Base-by-base conservation (phyloP, 2,329 filamentous ascomycete species). In the Colletotrichum liriopes region DNA sequence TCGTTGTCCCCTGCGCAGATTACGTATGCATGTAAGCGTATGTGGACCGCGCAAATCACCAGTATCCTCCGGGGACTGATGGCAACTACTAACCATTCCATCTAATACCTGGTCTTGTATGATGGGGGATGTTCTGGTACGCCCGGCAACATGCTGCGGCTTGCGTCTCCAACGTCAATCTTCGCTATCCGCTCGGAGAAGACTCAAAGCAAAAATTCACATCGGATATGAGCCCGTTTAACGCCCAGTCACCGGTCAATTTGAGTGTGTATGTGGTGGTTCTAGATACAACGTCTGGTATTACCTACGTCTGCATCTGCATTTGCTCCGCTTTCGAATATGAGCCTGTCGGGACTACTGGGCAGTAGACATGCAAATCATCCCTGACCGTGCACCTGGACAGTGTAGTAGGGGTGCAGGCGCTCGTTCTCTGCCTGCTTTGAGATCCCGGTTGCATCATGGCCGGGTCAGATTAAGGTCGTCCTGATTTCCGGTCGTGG, bases 331-430 rank as follows among this genome's bases (percentile, higher is more conserved):
- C 37, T 32, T 16, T 14, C 16, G 37, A 59, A 29, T 12, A 32
- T 18, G 8, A 39, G 52, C 26, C 52, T 56, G 37, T 37, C 18
- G 58, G 56, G 45, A 29, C 47, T 6, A 49, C 65, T 29, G 37
- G 67, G n/a, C 32, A 52, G 41, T 37, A 62, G 49, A 7, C 56
- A 56, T 71, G 56, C 56, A 67, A 41, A 41, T 62, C 63, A 66
- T 54, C 39, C 54, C 23, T 43, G 49, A 47, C 11, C 43, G 41
- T 23, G 35, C 29, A 43, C 37, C 39, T 43, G 41, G 35, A 23
- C 35, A 35, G 47, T 29, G 20, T 37, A 64, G 20, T 37, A 64
- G 16, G 61, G 20, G 49, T 43, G 26, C 26, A 64, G 12, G 37
- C 49, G 39, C 49, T 20, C 16, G 26, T 32, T 26, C 51, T 20